Conservation (phyloP, 768 basidiomycete genomes). For the Russula sp. region DNA sequence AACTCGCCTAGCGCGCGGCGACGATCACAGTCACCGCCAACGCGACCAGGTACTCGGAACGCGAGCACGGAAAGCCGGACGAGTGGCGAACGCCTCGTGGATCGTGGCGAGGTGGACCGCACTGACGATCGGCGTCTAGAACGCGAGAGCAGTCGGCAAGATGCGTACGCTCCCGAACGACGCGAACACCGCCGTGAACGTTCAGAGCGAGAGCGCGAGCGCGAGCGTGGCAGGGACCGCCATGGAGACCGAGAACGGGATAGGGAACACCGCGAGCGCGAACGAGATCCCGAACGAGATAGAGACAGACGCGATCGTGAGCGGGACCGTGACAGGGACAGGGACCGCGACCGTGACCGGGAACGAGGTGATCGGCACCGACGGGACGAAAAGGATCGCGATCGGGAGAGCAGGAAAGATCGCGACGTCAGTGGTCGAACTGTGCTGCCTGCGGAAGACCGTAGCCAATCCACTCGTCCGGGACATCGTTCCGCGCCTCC, state of each 20-base stretch:
- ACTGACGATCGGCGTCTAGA: constrained; percentile 50
- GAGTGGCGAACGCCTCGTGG: constrained; percentile 59
- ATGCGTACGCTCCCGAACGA: constrained; percentile 32
- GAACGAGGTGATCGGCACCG: constrained; percentile 27
- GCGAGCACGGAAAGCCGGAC: constrained; percentile 66
- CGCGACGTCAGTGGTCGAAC: constrained; percentile 39
- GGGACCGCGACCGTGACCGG: constrained; percentile 29
- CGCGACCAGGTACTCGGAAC: constrained; percentile 62
- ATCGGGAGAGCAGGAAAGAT: constrained; percentile 57
- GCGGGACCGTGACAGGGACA: constrained; percentile 26
- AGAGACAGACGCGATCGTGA: constrained; percentile 27
- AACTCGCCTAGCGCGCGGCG: constrained; percentile 50
- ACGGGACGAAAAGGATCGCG: constrained; percentile 47
- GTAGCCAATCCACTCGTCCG: constrained; percentile 51
- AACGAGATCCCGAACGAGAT: constrained; percentile 29
- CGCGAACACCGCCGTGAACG: constrained; percentile 36
- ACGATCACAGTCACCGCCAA: constrained; percentile 61
- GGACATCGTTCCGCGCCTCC: constrained; percentile 46
- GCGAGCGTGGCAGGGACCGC: constrained; percentile 29
- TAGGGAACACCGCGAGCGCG: constrained; percentile 28
- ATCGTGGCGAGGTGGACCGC: constrained; percentile 44
- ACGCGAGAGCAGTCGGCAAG: constrained; percentile 41
- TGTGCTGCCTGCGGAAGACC: constrained; percentile 45
- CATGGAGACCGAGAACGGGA: constrained; percentile 29
- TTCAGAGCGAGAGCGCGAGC: constrained; percentile 32